Evolutionary conservation across 441 rosid genomes (phyloP).

Genomic region (Adansonia gregorii): DNA sequence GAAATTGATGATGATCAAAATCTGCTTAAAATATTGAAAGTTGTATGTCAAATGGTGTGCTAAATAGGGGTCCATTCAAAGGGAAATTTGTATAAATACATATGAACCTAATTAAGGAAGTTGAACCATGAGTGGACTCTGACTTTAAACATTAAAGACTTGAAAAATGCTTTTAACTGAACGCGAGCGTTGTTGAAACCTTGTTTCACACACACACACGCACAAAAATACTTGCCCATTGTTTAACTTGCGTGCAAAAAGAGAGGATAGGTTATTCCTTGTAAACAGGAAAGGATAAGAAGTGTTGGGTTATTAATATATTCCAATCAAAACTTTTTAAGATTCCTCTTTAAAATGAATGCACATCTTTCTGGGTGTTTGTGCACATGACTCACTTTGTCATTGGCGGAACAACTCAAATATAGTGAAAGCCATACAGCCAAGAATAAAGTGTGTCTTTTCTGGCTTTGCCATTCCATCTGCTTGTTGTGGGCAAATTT

Average conservation of each 20-base stretch:
- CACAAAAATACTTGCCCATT: neutral
- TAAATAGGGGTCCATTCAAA: constrained; percentile 18
- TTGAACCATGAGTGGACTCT: constrained; percentile 5
- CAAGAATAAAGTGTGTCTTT: neutral
- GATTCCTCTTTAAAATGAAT: constrained; percentile 44
- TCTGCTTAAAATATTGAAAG: constrained; percentile 1
- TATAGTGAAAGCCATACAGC: constrained; percentile 13
- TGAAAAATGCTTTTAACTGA: neutral
- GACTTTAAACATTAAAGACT: neutral
- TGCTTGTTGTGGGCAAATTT: constrained; percentile 33
- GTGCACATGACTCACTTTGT: constrained; percentile 20
- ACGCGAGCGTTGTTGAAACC: neutral
- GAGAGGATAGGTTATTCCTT: constrained; percentile 10
- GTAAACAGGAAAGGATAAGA: neutral
- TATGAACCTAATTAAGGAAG: constrained; percentile 12
- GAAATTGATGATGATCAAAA: constrained; percentile 1
- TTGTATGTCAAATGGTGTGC: constrained; percentile 14
- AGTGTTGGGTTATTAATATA: neutral
- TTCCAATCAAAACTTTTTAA: constrained; percentile 25
- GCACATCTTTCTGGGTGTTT: constrained; percentile 29
- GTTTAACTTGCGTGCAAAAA: constrained; percentile 19
- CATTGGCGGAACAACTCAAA: constrained; percentile 24
- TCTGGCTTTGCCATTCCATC: constrained; percentile 17
- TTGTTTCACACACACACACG: neutral
- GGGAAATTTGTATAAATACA: constrained; percentile 18